Conservation (phyloP, 768 basidiomycete species). For the Cantharellus anzutake region DNA sequence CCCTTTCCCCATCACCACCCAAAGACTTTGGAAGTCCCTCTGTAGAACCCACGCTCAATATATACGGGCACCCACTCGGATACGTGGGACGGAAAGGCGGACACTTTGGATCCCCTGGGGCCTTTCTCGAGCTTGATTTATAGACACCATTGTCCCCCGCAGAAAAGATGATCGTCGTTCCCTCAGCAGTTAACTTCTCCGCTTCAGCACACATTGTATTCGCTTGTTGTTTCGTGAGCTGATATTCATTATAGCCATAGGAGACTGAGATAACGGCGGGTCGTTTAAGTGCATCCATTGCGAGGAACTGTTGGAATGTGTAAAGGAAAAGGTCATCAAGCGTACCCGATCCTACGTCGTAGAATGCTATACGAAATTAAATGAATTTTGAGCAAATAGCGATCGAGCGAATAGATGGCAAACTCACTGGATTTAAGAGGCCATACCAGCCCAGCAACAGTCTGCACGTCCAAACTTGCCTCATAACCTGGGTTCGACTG, state of each 20-base stretch:
- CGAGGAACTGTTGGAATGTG: not conserved
- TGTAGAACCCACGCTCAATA: not conserved
- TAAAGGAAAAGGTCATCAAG: not conserved
- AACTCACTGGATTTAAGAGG: not conserved
- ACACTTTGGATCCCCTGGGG: not conserved
- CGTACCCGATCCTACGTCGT: not conserved
- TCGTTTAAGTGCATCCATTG: not conserved
- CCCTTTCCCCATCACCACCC: too few relatives aligned
- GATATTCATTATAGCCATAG: not conserved
- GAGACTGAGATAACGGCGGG: not conserved
- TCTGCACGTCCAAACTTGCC: not conserved
- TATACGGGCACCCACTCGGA: not conserved
- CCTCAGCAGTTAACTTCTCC: not conserved
- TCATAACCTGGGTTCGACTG: not conserved
- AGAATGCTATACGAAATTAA: not conserved
- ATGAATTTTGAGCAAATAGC: not conserved
- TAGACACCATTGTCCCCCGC: not conserved
- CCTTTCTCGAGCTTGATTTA: not conserved
- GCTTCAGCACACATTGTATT: not conserved
- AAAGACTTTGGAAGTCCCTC: not conserved
- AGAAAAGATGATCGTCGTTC: not conserved
- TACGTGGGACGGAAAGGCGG: not conserved
- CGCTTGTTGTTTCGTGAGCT: not conserved
- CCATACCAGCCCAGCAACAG: not conserved
- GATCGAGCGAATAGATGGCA: not conserved